Conservation (phyloP, 1,284 basidiomycete genomes). For the Sutorius eximius region DNA sequence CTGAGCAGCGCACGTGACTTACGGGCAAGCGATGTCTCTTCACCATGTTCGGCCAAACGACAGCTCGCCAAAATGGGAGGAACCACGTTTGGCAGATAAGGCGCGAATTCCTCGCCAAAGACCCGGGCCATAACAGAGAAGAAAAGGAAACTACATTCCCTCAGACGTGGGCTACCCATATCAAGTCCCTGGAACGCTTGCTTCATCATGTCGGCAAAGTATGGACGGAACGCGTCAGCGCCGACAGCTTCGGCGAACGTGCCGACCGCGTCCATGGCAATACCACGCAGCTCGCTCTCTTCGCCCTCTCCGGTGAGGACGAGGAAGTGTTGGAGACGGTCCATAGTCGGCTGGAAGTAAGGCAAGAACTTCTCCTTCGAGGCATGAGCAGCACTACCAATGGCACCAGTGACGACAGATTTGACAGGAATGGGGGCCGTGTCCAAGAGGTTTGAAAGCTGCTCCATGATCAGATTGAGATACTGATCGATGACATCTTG, state of each 20-base stretch:
- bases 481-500: conserved; percentile 91
- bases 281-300: conserved; percentile 93
- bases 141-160: conserved; percentile 98
- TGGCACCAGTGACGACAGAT: conserved; percentile 95
- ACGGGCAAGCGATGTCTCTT: conserved; percentile 51
- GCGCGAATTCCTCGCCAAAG: conserved; percentile 92
- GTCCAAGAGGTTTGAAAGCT: conserved; percentile 86
- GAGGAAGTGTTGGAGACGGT: conserved; percentile 85
- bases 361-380: conserved; percentile 91
- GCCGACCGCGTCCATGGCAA: conserved; percentile 97
- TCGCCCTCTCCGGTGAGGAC: conserved; percentile 82
- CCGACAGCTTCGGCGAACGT: conserved; percentile 98
- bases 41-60: conserved; percentile 82
- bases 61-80: conserved; percentile 86
- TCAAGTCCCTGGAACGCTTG: conserved; percentile 91
- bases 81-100: conserved; percentile 85
- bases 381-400: conserved; percentile 98
- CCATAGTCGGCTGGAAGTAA: conserved; percentile 95
- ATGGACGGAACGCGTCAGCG: conserved; percentile 91
- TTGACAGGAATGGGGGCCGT: conserved; percentile 87
- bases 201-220: conserved; percentile 95
- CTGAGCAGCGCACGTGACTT: conserved; percentile 19
- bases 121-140: conserved; percentile 98
- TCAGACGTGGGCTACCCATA: conserved; percentile 83
- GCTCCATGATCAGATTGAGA: conserved; percentile 94